Conservation (phyloP, 1,284 basidiomycete species). For the Trichosporon ovoides region DNA sequence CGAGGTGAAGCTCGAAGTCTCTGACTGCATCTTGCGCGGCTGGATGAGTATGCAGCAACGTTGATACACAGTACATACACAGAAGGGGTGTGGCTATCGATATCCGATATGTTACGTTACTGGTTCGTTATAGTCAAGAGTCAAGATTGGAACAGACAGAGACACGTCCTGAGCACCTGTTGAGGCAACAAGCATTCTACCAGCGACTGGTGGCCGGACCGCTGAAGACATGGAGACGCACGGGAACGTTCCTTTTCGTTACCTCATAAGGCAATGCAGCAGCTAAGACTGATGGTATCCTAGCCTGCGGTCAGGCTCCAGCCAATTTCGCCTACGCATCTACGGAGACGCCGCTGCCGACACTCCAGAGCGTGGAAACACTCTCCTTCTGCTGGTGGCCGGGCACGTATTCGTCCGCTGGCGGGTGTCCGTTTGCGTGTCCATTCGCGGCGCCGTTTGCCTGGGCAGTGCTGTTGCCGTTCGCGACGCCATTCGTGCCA, state of each 20-base stretch:
- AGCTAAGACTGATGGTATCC: not conserved
- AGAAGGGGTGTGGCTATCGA: slow-evolving; percentile 1
- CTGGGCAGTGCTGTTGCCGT: not conserved
- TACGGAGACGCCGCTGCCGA: slow-evolving; percentile 11
- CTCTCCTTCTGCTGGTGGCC: slow-evolving; percentile 12
- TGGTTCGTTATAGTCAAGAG: not conserved
- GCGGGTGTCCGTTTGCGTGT: not conserved
- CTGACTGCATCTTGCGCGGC: too few relatives aligned
- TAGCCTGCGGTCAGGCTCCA: not conserved
- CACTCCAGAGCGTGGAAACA: slow-evolving; percentile 26
- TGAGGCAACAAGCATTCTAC: not conserved
- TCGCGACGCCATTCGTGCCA: slow-evolving; percentile 3
- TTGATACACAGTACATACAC: slow-evolving; percentile 3
- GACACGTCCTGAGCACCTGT: not conserved
- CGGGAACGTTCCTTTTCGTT: not conserved
- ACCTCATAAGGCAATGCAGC: too few relatives aligned
- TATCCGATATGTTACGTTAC: slow-evolving; percentile 2
- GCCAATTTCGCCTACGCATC: not conserved
- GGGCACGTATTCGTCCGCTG: not conserved
- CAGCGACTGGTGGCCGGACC: not conserved
- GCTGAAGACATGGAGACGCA: not conserved
- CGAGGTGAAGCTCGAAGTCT: too few relatives aligned
- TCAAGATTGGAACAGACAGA: not conserved
- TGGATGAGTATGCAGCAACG: too few relatives aligned
- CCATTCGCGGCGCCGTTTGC: not conserved